A percentile compares a stretch with the other conserved stretches of the same genome.
Conservation (phyloP, 2,329 filamentous ascomycete species). For the Scleromitrula shiraiana region DNA sequence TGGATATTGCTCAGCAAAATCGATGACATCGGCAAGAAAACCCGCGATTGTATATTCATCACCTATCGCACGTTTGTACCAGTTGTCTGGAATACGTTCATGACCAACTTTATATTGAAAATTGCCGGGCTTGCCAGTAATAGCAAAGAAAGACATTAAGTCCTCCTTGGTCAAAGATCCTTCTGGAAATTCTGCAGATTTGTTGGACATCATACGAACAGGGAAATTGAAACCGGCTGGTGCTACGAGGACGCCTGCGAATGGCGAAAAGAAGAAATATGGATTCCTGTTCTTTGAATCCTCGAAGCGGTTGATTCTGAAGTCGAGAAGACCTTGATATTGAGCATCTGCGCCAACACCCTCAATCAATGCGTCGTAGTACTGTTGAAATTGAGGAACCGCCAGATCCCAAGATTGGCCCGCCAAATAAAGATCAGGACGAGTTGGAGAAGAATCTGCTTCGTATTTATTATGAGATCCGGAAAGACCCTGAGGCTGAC, state of each 20-base stretch:
- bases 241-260: not conserved
- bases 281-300: slow-evolving; percentile 33
- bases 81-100: slow-evolving; percentile 23
- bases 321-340: slow-evolving; percentile 36
- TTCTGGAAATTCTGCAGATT: not conserved
- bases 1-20: slow-evolving; percentile 33
- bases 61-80: slow-evolving; percentile 20
- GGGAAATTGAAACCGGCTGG: slow-evolving; percentile 4
- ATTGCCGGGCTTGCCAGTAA: slow-evolving; percentile 9
- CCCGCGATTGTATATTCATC: slow-evolving; percentile 33
- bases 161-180: slow-evolving; percentile 30
- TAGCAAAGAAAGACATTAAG: slow-evolving; percentile 20
- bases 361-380: slow-evolving; percentile 36
- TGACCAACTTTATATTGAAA: slow-evolving; percentile 1
- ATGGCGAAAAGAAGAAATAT: slow-evolving; percentile 39
- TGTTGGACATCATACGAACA: slow-evolving; percentile 1
- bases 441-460: slow-evolving; percentile 42
- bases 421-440: slow-evolving; percentile 36
- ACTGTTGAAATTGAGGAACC: slow-evolving; percentile 37
- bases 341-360: slow-evolving; percentile 28
- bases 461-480: slow-evolving; percentile 46
- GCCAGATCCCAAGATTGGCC: not conserved
- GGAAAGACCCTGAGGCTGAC: slow-evolving; percentile 37
- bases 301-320: slow-evolving; percentile 36
- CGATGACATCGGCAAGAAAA: slow-evolving; percentile 35